A percentile compares a stretch with the other conserved stretches of the same genome.
Evolutionary conservation across 192 early-diverging fungal species (phyloP).

Genomic region (Backusella psychrophila): DNA sequence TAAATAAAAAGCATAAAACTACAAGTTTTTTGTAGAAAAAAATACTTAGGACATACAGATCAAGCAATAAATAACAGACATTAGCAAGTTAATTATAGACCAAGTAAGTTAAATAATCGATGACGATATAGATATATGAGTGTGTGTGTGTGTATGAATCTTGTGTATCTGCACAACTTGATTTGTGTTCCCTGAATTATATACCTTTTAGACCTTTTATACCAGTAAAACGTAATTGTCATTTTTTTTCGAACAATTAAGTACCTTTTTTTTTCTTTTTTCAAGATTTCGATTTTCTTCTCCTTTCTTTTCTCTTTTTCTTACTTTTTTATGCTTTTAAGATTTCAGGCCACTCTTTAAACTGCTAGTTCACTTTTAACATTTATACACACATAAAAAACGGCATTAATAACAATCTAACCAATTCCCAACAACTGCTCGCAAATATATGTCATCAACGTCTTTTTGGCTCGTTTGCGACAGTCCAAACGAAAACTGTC

Average conservation of each 20-base stretch:
- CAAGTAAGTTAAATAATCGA: too few species aligned
- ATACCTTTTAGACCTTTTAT: neutral
- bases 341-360: neutral
- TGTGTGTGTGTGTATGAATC: too few species aligned
- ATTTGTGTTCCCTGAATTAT: too few species aligned
- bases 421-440: too few species aligned
- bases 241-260: neutral
- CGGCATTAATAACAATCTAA: neutral
- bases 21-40: too few species aligned
- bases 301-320: neutral
- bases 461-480: slow-evolving; percentile 24
- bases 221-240: neutral
- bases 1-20: too few species aligned
- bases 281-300: neutral
- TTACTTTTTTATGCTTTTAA: neutral
- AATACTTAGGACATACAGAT: too few species aligned
- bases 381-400: neutral
- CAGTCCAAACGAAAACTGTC: slow-evolving; percentile 10
- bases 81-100: too few species aligned
- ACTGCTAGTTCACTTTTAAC: neutral
- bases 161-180: too few species aligned
- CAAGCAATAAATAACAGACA: too few species aligned
- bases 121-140: too few species aligned
- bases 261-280: neutral
- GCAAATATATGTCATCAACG: neutral